A percentile compares a stretch with the other conserved stretches of the same genome.
Conservation (phyloP, 768 basidiomycete species). For the Serpula lacrymans region DNA sequence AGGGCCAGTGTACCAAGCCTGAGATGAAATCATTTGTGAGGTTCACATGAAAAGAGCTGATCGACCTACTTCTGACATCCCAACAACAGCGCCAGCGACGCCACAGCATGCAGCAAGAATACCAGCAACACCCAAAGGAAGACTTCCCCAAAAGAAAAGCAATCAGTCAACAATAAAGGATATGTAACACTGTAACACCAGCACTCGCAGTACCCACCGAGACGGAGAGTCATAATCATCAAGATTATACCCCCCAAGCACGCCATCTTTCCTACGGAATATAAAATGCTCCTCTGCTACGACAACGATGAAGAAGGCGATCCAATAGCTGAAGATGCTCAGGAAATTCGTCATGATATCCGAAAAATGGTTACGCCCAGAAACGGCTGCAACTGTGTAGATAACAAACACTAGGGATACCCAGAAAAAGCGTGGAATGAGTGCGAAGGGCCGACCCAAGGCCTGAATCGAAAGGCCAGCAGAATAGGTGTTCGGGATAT, state of each 20-base stretch:
- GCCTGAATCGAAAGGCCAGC: conserved; percentile 35
- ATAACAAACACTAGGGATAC: conserved; percentile 29
- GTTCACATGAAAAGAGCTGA: background rate
- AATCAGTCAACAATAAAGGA: too few relatives aligned
- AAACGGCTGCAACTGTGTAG: conserved; percentile 29
- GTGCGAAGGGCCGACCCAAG: conserved; percentile 29
- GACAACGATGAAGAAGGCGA: conserved; percentile 35
- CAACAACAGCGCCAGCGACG: conserved; percentile 39
- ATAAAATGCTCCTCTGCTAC: conserved; percentile 36
- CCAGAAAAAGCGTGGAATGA: conserved; percentile 36
- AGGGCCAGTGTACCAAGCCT: conserved; percentile 43
- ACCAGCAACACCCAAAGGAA: conserved; percentile 41
- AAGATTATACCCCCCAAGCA: conserved; percentile 40
- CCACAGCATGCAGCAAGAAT: conserved; percentile 39
- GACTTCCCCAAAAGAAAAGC: conserved; percentile 18
- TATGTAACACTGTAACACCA: background rate
- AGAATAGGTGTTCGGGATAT: conserved; percentile 36
- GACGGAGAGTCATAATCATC: conserved; percentile 35
- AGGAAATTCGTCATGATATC: conserved; percentile 34
- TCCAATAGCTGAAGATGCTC: conserved; percentile 34
- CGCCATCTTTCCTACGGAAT: conserved; percentile 31
- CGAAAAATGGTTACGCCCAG: conserved; percentile 35
- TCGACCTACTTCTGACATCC: conserved; percentile 38
- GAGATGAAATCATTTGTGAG: background rate
- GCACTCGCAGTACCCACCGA: background rate